These are phyloP conservation scores for Coemansia sp. DNA, from an alignment of 192 early-diverging fungal genomes.

Conservation along the genomic window DNA sequence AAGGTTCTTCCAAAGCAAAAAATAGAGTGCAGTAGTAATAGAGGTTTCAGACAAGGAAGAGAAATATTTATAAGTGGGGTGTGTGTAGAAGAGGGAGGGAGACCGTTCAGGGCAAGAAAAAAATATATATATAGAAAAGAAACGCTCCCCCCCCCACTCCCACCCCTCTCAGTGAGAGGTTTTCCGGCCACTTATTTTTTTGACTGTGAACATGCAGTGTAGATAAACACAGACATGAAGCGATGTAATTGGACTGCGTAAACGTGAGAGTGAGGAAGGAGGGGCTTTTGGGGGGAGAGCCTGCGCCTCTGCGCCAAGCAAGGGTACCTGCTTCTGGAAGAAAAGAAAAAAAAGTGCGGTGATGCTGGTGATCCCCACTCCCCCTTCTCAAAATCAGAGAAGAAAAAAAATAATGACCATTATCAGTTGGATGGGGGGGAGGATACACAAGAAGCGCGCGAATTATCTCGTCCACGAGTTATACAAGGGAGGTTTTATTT, in stretches of 20 bases:
- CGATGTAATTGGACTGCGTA: not conserved
- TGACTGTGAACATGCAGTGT: not conserved
- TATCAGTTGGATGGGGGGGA: not conserved
- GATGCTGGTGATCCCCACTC: constrained; percentile 1
- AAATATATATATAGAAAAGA: too few relatives aligned
- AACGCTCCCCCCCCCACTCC: not conserved
- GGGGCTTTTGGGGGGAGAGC: not conserved
- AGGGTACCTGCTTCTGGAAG: not conserved
- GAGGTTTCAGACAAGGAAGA: constrained; percentile 11
- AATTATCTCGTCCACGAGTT: not conserved
- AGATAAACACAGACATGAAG: not conserved
- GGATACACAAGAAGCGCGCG: not conserved
- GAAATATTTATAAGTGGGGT: not conserved
- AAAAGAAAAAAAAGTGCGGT: not conserved
- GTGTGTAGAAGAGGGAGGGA: constrained; percentile 1
- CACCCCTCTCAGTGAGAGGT: not conserved
- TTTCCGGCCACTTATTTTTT: not conserved
- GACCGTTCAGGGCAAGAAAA: not conserved
- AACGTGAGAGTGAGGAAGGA: not conserved
- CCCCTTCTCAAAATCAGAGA: not conserved
- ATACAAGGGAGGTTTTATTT: too few relatives aligned
- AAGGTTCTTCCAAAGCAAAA: not conserved
- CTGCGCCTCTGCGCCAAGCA: not conserved
- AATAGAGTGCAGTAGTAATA: not conserved
- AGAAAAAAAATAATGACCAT: not conserved